These are phyloP conservation scores for Debaryomyces sp. DNA, from an alignment of 1,139 yeast species.

Conservation along the genomic window DNA sequence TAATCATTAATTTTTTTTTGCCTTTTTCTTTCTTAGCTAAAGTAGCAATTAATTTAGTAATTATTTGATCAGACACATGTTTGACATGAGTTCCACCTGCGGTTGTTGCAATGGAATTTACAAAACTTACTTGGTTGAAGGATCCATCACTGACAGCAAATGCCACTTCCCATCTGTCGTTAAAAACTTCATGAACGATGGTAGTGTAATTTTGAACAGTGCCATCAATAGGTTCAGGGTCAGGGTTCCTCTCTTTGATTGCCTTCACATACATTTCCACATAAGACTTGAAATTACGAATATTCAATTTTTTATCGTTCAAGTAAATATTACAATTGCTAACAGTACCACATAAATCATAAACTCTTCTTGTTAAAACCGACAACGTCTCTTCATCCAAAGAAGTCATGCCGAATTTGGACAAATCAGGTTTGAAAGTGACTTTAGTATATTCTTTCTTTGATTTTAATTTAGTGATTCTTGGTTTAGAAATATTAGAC, in stretches of 20 bases:
- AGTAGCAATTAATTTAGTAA: slow-evolving; percentile 62
- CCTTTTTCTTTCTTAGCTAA: slow-evolving; percentile 76
- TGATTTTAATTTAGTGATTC: slow-evolving; percentile 61
- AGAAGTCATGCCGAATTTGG: slow-evolving; percentile 79
- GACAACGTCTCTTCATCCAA: slow-evolving; percentile 83
- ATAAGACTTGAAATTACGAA: slow-evolving; percentile 79
- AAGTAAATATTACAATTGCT: slow-evolving; percentile 77
- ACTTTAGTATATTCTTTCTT: slow-evolving; percentile 83
- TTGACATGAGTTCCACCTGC: slow-evolving; percentile 97
- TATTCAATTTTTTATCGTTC: slow-evolving; percentile 71
- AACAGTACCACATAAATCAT: slow-evolving; percentile 95
- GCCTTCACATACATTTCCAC: slow-evolving; percentile 91
- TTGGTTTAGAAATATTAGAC: slow-evolving; percentile 77
- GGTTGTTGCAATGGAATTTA: slow-evolving; percentile 96
- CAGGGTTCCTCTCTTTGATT: slow-evolving; percentile 40
- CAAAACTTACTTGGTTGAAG: slow-evolving; percentile 95
- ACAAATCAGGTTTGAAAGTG: slow-evolving; percentile 85
- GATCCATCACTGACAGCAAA: slow-evolving; percentile 89
- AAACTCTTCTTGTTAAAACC: slow-evolving; percentile 89
- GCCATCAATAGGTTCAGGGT: slow-evolving; percentile 25
- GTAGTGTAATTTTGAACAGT: slow-evolving; percentile 45
- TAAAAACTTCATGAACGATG: slow-evolving; percentile 75
- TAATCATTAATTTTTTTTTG: slow-evolving; percentile 72
- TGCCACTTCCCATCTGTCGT: slow-evolving; percentile 89
- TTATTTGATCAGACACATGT: slow-evolving; percentile 81